Conservation (phyloP, 306 rosid species). For the Adenanthera pavonina region DNA sequence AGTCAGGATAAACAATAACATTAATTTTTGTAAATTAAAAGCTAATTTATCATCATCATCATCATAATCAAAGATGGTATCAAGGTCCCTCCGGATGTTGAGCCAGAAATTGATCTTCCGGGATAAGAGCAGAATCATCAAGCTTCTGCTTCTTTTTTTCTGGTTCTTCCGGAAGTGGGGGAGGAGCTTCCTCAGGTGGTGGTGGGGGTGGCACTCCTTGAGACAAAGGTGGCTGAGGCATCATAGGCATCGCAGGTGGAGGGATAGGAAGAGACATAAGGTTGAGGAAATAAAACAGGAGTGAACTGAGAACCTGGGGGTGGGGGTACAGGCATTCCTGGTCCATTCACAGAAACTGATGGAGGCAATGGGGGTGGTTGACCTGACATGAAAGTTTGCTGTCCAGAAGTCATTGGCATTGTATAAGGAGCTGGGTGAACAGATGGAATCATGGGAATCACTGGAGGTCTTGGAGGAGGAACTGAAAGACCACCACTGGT, state of each 20-base stretch:
- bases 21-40: background rate
- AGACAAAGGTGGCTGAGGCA: slow-evolving; percentile 88
- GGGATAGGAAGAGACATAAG: slow-evolving; percentile 63
- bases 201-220: slow-evolving; percentile 89
- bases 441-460: slow-evolving; percentile 63
- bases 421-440: slow-evolving; percentile 71
- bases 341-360: slow-evolving; percentile 61
- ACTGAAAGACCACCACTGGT: slow-evolving; percentile 58
- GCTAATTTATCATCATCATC: background rate
- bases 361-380: slow-evolving; percentile 70
- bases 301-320: slow-evolving; percentile 93
- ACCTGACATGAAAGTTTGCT: slow-evolving; percentile 61
- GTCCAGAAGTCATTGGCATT: slow-evolving; percentile 70
- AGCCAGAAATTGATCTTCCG: slow-evolving; percentile 91
- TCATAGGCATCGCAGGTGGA: slow-evolving; percentile 74
- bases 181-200: slow-evolving; percentile 97
- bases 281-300: slow-evolving; percentile 54
- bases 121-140: slow-evolving; percentile 81
- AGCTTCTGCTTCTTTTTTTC: slow-evolving; percentile 92
- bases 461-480: slow-evolving; percentile 72
- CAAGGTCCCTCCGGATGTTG: slow-evolving; percentile 65
- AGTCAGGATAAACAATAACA: background rate
- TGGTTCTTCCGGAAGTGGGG: slow-evolving; percentile 94
- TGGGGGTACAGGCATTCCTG: slow-evolving; percentile 70
- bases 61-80: background rate